Percentiles rank a stretch among this genome's conserved stretches.
Evolutionary conservation across 2,329 filamentous ascomycete genomes (phyloP).

Genomic region (Dothideomycetidae sp.): DNA sequence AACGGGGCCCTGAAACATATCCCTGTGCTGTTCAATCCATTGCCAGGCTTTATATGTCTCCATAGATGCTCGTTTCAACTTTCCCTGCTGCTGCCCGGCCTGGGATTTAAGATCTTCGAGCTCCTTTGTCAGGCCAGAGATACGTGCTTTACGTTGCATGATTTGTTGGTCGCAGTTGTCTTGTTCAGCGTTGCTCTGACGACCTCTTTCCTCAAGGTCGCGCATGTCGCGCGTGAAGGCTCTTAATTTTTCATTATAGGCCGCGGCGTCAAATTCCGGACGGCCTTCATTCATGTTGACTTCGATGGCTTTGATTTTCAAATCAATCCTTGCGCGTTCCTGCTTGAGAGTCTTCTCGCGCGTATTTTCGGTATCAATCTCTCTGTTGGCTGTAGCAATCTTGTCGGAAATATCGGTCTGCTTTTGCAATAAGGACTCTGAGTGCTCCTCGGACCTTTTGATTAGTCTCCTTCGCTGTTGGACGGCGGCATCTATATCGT

Average conservation of each 20-base stretch:
- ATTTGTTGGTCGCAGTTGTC: conserved; percentile 19
- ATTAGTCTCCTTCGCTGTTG: conserved; percentile 41
- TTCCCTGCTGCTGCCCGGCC: conserved; percentile 56
- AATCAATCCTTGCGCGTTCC: conserved; percentile 18
- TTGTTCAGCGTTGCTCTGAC: conserved; percentile 16
- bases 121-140: conserved; percentile 32
- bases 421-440: conserved; percentile 23
- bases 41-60: conserved; percentile 61
- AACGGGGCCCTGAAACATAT: conserved; percentile 58
- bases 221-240: conserved; percentile 37
- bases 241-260: conserved; percentile 59
- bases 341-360: conserved; percentile 27
- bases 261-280: conserved; percentile 53
- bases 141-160: conserved; percentile 22
- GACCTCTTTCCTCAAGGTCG: conserved; percentile 32
- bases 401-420: conserved; percentile 27
- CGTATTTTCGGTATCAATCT: conserved; percentile 27
- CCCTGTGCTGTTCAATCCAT: conserved; percentile 63
- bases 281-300: conserved; percentile 48
- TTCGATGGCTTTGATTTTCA: conserved; percentile 48
- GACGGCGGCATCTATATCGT: conserved; percentile 42
- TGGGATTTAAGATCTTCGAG: conserved; percentile 54
- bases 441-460: conserved; percentile 39
- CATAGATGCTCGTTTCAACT: conserved; percentile 43
- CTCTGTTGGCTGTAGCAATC: conserved; percentile 22